Base-by-base conservation (phyloP, 495 filamentous ascomycete species). In the Amphirosellinia nigrospora region DNA sequence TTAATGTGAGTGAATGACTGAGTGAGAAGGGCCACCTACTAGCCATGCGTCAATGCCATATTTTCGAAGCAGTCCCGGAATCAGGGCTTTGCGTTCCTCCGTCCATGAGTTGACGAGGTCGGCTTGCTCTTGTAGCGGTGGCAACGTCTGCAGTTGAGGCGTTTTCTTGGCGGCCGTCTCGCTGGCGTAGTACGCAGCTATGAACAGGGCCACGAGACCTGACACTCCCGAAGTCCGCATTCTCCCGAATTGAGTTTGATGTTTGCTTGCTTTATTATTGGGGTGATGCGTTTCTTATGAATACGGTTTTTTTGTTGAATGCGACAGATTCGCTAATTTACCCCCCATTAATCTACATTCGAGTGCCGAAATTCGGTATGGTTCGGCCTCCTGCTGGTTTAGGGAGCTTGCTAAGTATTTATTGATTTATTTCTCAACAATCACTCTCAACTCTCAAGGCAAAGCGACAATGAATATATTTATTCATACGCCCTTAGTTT, bases 21-120 rank as follows among this genome's bases (percentile, higher is more conserved):
- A 19, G 36, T 30, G 11, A 41, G 39, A 66, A 43, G 52, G 45
- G 39, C 32, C 3, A 78, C 79, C 1, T 9, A 84, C 83, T 32
- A 85, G 78, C 83, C 83, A 85, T 15, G 83, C 82, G 67, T 82
- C 82, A 23, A 85, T 75, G 58, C 77, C 78, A 34, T 84, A 79
- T 66, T 84, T 84, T 30, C 77, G 73, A 38, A 85, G 68, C 11
- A 84, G 64, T 0, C 70, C 69, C 21, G 82, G 80, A 64, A 85
- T 80, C 8, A 79, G 74, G 15, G 70, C 74, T 13, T 72, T 73
- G 48, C 82, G 75, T 60, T 84, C 78, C 23, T 75, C 68, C 0
- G 77, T 81, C 82, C 82, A 85, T 6, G 64, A 71, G 60, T 85
- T 78, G 60, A 83, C 72, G 16, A 84, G 76, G 0, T 66, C 68